A percentile compares a stretch with the other conserved stretches of the same genome.
Evolutionary conservation across 2,329 filamentous ascomycete genomes (phyloP).

Genomic region (Nigrograna mackinnonii): DNA sequence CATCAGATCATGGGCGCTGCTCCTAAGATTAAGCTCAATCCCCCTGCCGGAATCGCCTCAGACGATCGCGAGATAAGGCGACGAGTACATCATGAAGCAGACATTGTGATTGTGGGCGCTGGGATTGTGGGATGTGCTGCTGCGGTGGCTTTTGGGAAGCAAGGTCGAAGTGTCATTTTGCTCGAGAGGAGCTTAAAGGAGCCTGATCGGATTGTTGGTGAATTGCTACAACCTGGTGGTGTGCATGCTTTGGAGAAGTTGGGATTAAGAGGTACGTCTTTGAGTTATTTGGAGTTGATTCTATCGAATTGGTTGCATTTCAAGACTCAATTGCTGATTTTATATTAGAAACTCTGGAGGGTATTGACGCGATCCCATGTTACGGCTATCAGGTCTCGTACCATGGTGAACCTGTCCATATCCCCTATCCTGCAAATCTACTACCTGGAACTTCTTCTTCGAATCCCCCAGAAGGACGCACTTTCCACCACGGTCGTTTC

Average conservation of each 20-base stretch:
- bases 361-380: conserved; percentile 82
- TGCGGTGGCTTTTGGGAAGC: conserved; percentile 81
- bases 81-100: conserved; percentile 64
- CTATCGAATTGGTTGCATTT: neutral
- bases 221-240: conserved; percentile 91
- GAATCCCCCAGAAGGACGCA: conserved; percentile 67
- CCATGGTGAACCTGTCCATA: conserved; percentile 70
- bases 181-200: conserved; percentile 89
- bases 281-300: neutral
- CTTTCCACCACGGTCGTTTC: conserved; percentile 95
- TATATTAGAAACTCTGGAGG: conserved; percentile 72
- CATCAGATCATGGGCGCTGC: too few species aligned
- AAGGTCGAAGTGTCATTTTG: conserved; percentile 87
- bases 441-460: conserved; percentile 32
- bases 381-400: conserved; percentile 89
- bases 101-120: conserved; percentile 90
- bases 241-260: conserved; percentile 77
- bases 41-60: conserved; percentile 3
- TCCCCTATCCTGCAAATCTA: conserved; percentile 75
- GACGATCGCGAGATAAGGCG: conserved; percentile 50
- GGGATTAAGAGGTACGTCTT: conserved; percentile 61
- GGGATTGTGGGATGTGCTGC: conserved; percentile 88
- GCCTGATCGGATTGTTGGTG: conserved; percentile 94
- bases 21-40: too few species aligned
- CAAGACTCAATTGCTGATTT: neutral